Evolutionary conservation across 495 filamentous ascomycete genomes (phyloP), one percentile per base, ranked within the genome.

Genomic region (Haplographium delicatum): DNA sequence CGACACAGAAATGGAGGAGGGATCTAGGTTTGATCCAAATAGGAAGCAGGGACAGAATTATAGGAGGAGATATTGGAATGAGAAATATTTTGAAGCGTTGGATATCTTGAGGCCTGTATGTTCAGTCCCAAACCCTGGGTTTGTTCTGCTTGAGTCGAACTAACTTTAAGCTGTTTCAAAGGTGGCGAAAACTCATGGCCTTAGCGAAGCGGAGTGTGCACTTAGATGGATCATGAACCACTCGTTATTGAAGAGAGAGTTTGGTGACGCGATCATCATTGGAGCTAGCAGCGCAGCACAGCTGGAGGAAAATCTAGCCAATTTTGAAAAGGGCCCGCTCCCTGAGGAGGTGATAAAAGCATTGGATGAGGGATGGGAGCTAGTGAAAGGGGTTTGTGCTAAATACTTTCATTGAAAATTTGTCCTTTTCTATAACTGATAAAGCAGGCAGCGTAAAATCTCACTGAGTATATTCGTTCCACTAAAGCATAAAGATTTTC

Each of bases 1-100:
- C 19, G 62, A 64, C 7, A 58, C 52, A 3, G 64, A 64, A 80
- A 0, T 84, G 83, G 10, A 63, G 64, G 0, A 73, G 76, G 44
- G 88, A 86, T 8, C 76, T 86, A 13, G 94, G 80, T 69, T 81
- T 75, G 51, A 74, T 82, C 51, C 68, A 62, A 22, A 62, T 16
- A 26, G 18, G 18, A 25, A 9, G 11, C 56, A 53, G 26, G 56
- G 50, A 2, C 19, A 50, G 20, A 54, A 65, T 24, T 63, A 69
- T 44, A 66, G 68, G 4, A 47, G 42, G 3, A 62, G 72, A 0
- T 78, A 78, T 42, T 76, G 68, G 65, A 71, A 70, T 28, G 66
- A 69, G 27, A 57, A 51, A 15, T 71, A 74, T 47, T 73, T 75
- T 47, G 65, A 70, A 34, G 72, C 72, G 53, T 70, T 51, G 25